Percentiles rank a stretch among this genome's conserved stretches.
Conservation (phyloP, 139 green algal species). For the Chlamydomonas sphaeroides region DNA sequence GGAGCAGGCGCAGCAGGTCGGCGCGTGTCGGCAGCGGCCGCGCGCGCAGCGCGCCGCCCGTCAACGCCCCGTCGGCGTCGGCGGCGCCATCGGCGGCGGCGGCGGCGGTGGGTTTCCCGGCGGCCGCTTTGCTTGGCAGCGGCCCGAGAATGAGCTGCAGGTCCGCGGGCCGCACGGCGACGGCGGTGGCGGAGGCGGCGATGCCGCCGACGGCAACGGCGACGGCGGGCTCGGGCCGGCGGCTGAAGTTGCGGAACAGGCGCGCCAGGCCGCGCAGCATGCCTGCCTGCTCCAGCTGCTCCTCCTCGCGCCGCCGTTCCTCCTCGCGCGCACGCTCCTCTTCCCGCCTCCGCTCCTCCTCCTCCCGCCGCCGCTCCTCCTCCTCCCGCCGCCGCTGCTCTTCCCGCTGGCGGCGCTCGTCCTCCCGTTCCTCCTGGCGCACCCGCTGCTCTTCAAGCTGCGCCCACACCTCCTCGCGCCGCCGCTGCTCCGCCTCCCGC, state of each 20-base stretch:
- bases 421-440: not conserved
- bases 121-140: not conserved
- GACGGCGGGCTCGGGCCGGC: not conserved
- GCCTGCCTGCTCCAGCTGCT: slow-evolving; percentile 12
- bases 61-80: too few relatives aligned
- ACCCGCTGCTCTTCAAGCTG: not conserved
- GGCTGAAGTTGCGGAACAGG: slow-evolving; percentile 33
- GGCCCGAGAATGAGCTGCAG: slow-evolving; percentile 8
- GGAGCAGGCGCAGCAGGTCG: not conserved
- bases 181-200: not conserved
- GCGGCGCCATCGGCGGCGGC: too few relatives aligned
- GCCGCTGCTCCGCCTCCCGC: too few relatives aligned
- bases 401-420: not conserved
- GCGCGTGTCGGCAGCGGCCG: not conserved
- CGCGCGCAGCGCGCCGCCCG: not conserved
- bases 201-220: not conserved
- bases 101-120: too few relatives aligned
- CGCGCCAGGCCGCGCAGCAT: not conserved
- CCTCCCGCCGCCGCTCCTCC: too few relatives aligned
- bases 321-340: too few relatives aligned
- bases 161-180: not conserved
- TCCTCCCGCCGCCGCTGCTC: not conserved
- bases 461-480: not conserved
- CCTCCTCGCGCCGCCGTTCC: not conserved
- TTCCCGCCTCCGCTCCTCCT: not conserved